Evolutionary conservation across 129 eudicot species (phyloP).

Genomic region (Deinandra increscens): DNA sequence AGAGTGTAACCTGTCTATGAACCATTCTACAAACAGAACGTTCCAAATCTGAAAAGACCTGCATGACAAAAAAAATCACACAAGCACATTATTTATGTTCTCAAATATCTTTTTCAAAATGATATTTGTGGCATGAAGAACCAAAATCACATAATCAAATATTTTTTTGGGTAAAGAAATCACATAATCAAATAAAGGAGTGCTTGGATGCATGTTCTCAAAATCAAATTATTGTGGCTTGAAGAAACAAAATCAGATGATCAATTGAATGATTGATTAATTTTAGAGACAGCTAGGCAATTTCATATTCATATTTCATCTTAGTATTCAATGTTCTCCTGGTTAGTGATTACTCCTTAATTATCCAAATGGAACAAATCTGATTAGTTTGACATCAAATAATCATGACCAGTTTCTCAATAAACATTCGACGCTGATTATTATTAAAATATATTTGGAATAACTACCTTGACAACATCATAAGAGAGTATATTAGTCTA

Average conservation of each 20-base stretch:
- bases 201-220: background rate
- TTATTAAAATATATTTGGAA: background rate
- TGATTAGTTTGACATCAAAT: background rate
- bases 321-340: background rate
- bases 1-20: conserved; percentile 77
- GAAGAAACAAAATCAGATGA: background rate
- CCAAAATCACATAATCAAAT: background rate
- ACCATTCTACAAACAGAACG: conserved; percentile 97
- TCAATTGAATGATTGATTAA: background rate
- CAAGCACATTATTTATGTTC: conserved; percentile 14
- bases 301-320: background rate
- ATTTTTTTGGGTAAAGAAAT: too few species aligned
- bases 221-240: background rate
- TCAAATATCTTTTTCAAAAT: background rate
- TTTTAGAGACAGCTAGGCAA: background rate
- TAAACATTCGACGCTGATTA: background rate
- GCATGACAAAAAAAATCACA: conserved; percentile 25
- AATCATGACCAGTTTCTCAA: background rate
- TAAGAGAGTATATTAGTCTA: background rate
- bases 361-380: background rate
- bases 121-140: background rate
- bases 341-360: background rate
- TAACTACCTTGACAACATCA: background rate
- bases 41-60: conserved; percentile 98
- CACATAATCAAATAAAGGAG: background rate